Evolutionary conservation across 306 rosid species (phyloP), one percentile per base, ranked within the genome.

Genomic region (Trichosanthes truncata): DNA sequence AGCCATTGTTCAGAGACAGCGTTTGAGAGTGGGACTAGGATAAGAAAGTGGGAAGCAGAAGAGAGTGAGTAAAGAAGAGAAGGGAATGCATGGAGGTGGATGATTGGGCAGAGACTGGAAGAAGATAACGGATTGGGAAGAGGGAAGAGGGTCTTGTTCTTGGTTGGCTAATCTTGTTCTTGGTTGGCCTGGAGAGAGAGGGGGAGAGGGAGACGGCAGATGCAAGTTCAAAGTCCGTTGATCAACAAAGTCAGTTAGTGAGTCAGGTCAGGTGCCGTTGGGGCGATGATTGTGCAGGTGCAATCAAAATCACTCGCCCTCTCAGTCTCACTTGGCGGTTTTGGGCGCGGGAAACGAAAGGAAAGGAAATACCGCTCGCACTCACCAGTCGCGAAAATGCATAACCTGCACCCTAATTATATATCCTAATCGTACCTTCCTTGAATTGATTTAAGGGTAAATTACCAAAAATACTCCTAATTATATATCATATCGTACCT

Each of bases 1-100:
- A 81, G 85, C 85, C 97, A 88, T 86, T 25, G 84, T 40, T 7
- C 45, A 9, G 57, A 13, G 38, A 25, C n/a, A 21, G 43, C 4
- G 60, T 29, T 6, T 26, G n/a, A 49, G 14, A 13, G 15, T 46
- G 15, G 2, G 56, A 49, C 48, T 26, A 17, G 25, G 9, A 25
- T 6, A 20, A 17, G 41, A 2, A 31, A 49, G 0, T 15, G 38
- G 18, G 51, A 38, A 40, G 75, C 17, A 38, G 49, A 66, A 21
- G 17, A 20, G 26, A 66, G 15, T 36, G 74, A 9, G 15, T n/a
- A 38, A 2, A n/a, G 35, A 13, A 7, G 17, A 67, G 49, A n/a
- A 40, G 49, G 60, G 43, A 49, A 18, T 29, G 18, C 78, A 49
- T 74, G 7, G 78, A 20, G 36, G 55, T 74, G 61, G 78, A 48